Percentiles rank a stretch among this genome's conserved stretches.
These are phyloP conservation scores for Mycena rosella DNA, from an alignment of 768 basidiomycete species.

Conservation along the genomic window DNA sequence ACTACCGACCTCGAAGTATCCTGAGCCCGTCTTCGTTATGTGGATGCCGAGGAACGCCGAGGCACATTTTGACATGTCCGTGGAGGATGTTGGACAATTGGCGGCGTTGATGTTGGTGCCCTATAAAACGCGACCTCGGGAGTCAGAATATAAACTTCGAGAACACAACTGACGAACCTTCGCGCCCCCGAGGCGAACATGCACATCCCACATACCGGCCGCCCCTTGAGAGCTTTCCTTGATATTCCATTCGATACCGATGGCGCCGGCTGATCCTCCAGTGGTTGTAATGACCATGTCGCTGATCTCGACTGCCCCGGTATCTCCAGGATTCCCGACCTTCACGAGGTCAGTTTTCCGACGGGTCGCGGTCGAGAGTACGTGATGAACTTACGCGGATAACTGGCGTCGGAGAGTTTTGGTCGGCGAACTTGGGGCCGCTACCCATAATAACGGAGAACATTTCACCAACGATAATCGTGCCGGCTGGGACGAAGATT, in stretches of 20 bases:
- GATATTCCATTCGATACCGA: constrained; percentile 54
- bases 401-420: constrained; percentile 12
- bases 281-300: constrained; percentile 57
- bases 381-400: constrained; percentile 13
- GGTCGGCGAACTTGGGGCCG: constrained; percentile 21
- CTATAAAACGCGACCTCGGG: no score
- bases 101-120: no score
- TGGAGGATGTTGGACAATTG: constrained; percentile 45
- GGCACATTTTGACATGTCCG: constrained; percentile 47
- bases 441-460: constrained; percentile 12
- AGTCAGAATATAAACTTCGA: neutral
- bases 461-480: constrained; percentile 9
- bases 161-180: neutral
- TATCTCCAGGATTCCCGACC: constrained; percentile 11
- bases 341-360: constrained; percentile 26
- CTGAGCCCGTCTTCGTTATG: constrained; percentile 1
- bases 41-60: constrained; percentile 64
- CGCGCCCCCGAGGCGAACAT: constrained; percentile 39
- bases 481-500: neutral
- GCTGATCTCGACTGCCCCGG: constrained; percentile 49
- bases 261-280: constrained; percentile 55
- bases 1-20: constrained; percentile 23
- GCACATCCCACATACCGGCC: constrained; percentile 32
- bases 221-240: constrained; percentile 34
- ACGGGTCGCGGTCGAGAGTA: neutral